Conservation (phyloP, 1,284 basidiomycete species). For the Sphagnurus paluster region DNA sequence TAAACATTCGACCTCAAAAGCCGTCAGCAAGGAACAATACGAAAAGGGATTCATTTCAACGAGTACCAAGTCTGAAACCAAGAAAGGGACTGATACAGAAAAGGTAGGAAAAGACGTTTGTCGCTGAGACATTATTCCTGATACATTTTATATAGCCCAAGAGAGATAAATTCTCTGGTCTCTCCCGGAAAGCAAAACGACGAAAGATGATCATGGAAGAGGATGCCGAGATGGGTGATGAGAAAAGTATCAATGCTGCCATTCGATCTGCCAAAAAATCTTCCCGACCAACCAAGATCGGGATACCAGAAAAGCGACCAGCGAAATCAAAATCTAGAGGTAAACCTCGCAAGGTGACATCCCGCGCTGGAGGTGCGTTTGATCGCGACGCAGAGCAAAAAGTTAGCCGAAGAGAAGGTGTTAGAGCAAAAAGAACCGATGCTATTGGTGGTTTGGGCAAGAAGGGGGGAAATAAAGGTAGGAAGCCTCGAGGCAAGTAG, state of each 20-base stretch:
- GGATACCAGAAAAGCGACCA: conserved; percentile 24
- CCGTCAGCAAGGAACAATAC: conserved; percentile 72
- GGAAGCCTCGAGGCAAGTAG: conserved; percentile 2
- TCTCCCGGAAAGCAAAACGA: conserved; percentile 82
- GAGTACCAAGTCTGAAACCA: conserved; percentile 31
- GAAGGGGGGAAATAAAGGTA: conserved; percentile 39
- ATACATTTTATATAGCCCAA: conserved; percentile 54
- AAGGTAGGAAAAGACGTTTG: conserved; percentile 31
- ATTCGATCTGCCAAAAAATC: conserved; percentile 87
- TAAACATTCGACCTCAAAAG: conserved; percentile 36
- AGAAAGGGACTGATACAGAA: conserved; percentile 31
- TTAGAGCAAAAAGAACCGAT: conserved; percentile 51
- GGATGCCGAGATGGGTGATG: conserved; percentile 64
- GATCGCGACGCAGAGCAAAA: conserved; percentile 42
- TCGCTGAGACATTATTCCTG: not conserved
- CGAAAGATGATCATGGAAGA: conserved; percentile 84
- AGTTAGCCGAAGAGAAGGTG: conserved; percentile 36
- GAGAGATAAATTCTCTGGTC: conserved; percentile 81
- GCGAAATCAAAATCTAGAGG: conserved; percentile 18
- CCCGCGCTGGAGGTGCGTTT: conserved; percentile 34
- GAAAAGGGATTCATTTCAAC: conserved; percentile 52
- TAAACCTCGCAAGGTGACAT: conserved; percentile 22
- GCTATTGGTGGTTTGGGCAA: conserved; percentile 49
- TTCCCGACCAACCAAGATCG: conserved; percentile 51
- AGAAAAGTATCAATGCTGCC: conserved; percentile 62